Base-by-base conservation (phyloP, 2,329 filamentous ascomycete species). In the Neopestalotiopsis rosae region DNA sequence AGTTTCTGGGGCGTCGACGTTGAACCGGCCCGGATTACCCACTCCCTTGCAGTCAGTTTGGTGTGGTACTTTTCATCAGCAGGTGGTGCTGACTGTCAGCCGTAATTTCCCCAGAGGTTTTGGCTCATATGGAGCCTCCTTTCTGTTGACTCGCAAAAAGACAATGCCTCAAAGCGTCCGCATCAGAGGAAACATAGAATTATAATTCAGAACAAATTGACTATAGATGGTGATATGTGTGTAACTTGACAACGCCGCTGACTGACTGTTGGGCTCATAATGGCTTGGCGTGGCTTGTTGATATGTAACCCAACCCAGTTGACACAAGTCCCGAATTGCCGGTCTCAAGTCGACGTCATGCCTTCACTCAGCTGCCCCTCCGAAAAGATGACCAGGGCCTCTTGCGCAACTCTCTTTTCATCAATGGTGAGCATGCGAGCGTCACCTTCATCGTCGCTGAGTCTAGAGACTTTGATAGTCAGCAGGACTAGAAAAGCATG, bases 321-420 rank as follows among this genome's bases (percentile, higher is more conserved):
- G 13, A 14, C 30, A 34, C 30, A 34, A 30, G 57, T 40, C 59
- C 20, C 45, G 45, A 32, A 14, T 17, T 45, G 38, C 42, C 24
- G 20, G 40, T 64, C 28, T 49, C 61, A 64, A 7, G 24, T 14
- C 61, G 61, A 64, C 61, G 61, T 64, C 61, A 64, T 64, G 38
- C 20, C 20, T 28, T 49, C 20, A 40, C 42, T 64, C 61, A 64
- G 61, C 61, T 64, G 61, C 61, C 61, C 61, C 61, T 64, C 61
- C 61, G 49, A 9, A n/a, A 17, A 52, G 45, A 52, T 28, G 45
- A 52, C 45, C 2, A 10, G 45, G 20, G 45, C 45, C 7, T 28
- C 24, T 17, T 52, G 45, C 45, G n/a, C 45, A 52, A n/a, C 45
- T 7, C 13, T 52, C n/a, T 17, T 24, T 6, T 12, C 12, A 57